A percentile compares a stretch with the other conserved stretches of the same genome.
Conservation (phyloP, 2,329 filamentous ascomycete species). For the Balansia obtecta region DNA sequence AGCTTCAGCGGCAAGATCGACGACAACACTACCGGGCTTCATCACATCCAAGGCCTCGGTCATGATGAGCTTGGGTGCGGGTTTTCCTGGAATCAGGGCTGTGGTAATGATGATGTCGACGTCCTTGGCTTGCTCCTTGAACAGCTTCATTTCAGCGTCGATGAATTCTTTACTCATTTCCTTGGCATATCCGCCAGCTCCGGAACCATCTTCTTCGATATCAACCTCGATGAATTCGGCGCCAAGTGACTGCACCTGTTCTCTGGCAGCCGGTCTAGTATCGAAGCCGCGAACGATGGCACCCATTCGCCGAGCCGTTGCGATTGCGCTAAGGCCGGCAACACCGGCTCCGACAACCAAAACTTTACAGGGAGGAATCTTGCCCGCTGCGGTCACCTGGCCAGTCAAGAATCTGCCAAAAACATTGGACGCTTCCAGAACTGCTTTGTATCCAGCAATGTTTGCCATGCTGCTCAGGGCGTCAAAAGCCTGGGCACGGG, state of each 20-base stretch:
- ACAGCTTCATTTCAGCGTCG: constrained; percentile 85
- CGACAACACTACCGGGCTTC: constrained; percentile 81
- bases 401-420: constrained; percentile 83
- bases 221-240: constrained; percentile 86
- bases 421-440: constrained; percentile 77
- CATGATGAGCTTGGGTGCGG: constrained; percentile 74
- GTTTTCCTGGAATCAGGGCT: constrained; percentile 75
- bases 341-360: constrained; percentile 85
- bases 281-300: constrained; percentile 87
- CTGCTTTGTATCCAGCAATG: constrained; percentile 86
- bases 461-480: constrained; percentile 89
- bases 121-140: constrained; percentile 74
- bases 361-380: constrained; percentile 84
- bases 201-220: constrained; percentile 71
- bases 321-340: constrained; percentile 78
- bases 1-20: constrained; percentile 78
- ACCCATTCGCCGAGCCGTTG: constrained; percentile 72
- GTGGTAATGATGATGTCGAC: constrained; percentile 91
- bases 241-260: constrained; percentile 82
- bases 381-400: constrained; percentile 79
- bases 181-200: constrained; percentile 79
- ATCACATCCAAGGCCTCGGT: constrained; percentile 70
- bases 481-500: constrained; percentile 78
- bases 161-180: constrained; percentile 93
- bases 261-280: constrained; percentile 74